These are phyloP conservation scores for Trichoderma virens DNA, from an alignment of 495 filamentous ascomycete species.

Conservation along the genomic window DNA sequence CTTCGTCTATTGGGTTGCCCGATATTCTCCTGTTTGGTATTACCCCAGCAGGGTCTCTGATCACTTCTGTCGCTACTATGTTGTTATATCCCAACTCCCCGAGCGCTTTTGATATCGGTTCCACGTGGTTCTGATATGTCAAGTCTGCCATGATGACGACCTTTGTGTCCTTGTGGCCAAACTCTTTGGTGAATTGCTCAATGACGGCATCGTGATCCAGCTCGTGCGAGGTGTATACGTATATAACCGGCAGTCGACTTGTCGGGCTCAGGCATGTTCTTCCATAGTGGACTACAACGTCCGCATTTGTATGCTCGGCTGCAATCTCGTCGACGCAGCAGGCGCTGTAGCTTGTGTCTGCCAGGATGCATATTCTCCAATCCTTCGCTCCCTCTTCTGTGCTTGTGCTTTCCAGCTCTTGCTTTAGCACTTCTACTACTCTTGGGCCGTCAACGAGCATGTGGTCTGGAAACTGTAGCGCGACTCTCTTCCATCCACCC, in stretches of 20 bases:
- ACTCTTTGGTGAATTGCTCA: slow-evolving; percentile 58
- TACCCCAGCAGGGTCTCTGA: slow-evolving; percentile 69
- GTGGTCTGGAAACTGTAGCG: slow-evolving; percentile 88
- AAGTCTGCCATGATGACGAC: slow-evolving; percentile 86
- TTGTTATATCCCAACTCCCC: slow-evolving; percentile 56
- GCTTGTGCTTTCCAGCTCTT: slow-evolving; percentile 37
- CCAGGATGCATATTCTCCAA: slow-evolving; percentile 70
- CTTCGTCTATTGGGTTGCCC: slow-evolving; percentile 15
- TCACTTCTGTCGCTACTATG: slow-evolving; percentile 59
- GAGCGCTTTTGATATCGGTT: slow-evolving; percentile 42
- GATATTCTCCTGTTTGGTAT: slow-evolving; percentile 72
- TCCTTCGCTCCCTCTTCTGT: slow-evolving; percentile 4
- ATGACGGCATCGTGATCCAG: slow-evolving; percentile 52
- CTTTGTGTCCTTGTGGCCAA: slow-evolving; percentile 52
- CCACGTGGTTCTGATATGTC: slow-evolving; percentile 68
- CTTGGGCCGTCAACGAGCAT: slow-evolving; percentile 81
- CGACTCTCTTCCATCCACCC: slow-evolving; percentile 67
- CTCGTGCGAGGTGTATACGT: slow-evolving; percentile 73
- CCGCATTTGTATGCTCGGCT: slow-evolving; percentile 85
- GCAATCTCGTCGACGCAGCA: slow-evolving; percentile 98
- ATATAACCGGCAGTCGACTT: slow-evolving; percentile 78
- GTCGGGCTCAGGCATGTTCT: slow-evolving; percentile 88
- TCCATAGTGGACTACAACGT: slow-evolving; percentile 92
- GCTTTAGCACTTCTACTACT: slow-evolving; percentile 61
- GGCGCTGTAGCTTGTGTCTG: slow-evolving; percentile 91